phyloP scores from a whole-genome alignment of 345 rosid genomes.

The Syzygium aqueum region DNA sequence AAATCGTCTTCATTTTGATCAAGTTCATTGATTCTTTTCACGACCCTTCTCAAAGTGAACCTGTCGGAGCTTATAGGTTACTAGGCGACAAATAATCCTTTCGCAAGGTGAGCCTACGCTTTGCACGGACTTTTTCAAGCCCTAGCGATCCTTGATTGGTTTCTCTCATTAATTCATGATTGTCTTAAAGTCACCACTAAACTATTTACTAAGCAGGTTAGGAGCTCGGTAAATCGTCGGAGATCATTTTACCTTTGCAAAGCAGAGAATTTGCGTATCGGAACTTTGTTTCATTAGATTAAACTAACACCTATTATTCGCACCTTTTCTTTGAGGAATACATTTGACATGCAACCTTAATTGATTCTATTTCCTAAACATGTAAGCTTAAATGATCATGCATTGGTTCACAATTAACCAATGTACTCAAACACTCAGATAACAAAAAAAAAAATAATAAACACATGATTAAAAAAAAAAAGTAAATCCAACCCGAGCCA shows the following conservation, averaged over 20 bases:
- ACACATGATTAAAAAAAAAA: not conserved
- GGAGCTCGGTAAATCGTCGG: not conserved
- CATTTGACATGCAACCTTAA: not conserved
- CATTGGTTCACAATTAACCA: not conserved
- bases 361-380: not conserved
- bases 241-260: not conserved
- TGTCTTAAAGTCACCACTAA: not conserved
- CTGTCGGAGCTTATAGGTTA: not conserved
- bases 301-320: not conserved
- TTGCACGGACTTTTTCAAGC: not conserved
- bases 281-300: not conserved
- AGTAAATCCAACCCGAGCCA: not conserved
- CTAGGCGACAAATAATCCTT: not conserved
- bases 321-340: not conserved
- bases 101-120: not conserved
- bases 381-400: not conserved
- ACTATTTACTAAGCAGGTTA: not conserved
- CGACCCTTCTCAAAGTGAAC: not conserved
- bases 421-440: not conserved
- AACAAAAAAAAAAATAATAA: not conserved
- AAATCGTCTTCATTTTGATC: not conserved
- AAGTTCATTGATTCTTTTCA: not conserved
- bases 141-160: not conserved
- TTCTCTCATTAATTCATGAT: not conserved
- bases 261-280: not conserved